Evolutionary conservation across 768 basidiomycete species (phyloP), one percentile per base, ranked within the genome.

Genomic region (Boletus pseudopeckii): DNA sequence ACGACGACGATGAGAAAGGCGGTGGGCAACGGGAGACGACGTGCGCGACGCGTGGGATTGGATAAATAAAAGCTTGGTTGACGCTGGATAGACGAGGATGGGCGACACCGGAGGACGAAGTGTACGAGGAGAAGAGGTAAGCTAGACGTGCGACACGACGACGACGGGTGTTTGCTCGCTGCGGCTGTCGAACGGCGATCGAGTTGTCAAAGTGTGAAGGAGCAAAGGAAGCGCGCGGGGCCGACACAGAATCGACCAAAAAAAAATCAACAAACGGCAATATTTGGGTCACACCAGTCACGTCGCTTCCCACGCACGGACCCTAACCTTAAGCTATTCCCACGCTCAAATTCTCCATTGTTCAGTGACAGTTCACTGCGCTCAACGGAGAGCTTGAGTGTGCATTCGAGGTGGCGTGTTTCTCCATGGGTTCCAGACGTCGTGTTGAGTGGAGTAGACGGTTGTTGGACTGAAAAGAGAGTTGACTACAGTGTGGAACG

Each of bases 161-260:
- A 70, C 69, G 71, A 69, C 59, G 65, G 64, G 67, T 64, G 66
- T 65, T 70, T 67, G 70, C 68, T 71, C 75, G 73, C 72, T 75
- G 77, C 67, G 69, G 71, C 61, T 65, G 74, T 74, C 77, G 73
- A 70, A 70, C 72, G 76, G 72, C 73, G 78, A 76, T 78, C 74
- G 70, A 75, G 72, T 72, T 66, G 68, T 70, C 69, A 70, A 70
- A 61, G 69, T 70, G 74, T 68, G 72, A 75, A 72, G 70, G 74
- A 69, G 65, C 57, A 71, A 69, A 74, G 71, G 72, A 73, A 75
- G 72, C 71, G 74, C 70, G 69, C 72, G 74, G 69, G 72, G 71
- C 74, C 74, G 75, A 75, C 70, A 51, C 67, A 71, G 68, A 70
- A 68, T 71, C 67, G 64, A 65, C 63, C 71, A 55, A 58, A 69